Evolutionary conservation across 768 basidiomycete species (phyloP).

Genomic region (Filobasidium floriforme): DNA sequence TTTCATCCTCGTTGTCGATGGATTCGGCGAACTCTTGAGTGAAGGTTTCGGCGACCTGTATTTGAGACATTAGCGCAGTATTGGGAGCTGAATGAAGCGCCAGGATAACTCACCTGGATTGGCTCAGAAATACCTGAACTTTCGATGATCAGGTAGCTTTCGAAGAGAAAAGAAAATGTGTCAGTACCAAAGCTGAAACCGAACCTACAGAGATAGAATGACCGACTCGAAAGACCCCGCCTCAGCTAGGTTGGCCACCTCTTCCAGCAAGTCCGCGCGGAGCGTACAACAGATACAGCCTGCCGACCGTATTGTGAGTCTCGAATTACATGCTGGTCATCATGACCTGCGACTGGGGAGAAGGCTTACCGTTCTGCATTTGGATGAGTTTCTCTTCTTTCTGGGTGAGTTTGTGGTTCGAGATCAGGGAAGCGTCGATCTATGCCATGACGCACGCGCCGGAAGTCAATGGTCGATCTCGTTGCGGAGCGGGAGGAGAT

Average conservation of each 20-base stretch:
- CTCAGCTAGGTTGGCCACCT: constrained; percentile 39
- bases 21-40: constrained; percentile 37
- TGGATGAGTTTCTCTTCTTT: constrained; percentile 39
- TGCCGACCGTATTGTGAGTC: too few relatives aligned
- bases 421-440: constrained; percentile 41
- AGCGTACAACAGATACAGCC: constrained; percentile 45
- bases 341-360: too few relatives aligned
- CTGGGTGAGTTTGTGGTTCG: constrained; percentile 35
- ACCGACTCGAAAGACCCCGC: constrained; percentile 34
- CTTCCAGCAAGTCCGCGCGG: constrained; percentile 42
- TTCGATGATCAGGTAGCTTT: constrained; percentile 43
- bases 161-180: background rate
- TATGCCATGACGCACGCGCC: background rate
- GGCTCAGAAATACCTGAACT: constrained; percentile 42
- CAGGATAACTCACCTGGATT: constrained; percentile 27
- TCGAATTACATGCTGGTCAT: background rate
- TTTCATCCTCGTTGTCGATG: constrained; percentile 19
- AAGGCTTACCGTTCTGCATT: constrained; percentile 39
- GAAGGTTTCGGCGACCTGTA: constrained; percentile 44
- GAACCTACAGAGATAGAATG: too few relatives aligned
- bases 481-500: background rate
- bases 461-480: background rate
- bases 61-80: background rate
- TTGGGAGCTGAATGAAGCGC: background rate
- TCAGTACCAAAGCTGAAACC: background rate